These are phyloP conservation scores for Dactylorhiza incarnata DNA, from an alignment of 106 monocot species.

Conservation along the genomic window DNA sequence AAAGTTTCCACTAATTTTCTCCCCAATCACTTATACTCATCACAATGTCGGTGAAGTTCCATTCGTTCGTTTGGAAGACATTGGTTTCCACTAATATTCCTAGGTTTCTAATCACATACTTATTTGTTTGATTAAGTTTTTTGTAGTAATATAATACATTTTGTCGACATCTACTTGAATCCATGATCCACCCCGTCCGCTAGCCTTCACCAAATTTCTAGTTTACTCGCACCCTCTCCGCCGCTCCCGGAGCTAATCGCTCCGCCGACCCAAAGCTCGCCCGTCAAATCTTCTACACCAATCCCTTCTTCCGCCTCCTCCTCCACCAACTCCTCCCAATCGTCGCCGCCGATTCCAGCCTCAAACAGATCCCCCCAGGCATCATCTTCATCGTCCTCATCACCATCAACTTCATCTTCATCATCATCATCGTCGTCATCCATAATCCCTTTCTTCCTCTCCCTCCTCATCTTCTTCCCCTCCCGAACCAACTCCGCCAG, in stretches of 20 bases:
- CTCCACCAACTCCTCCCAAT: constrained; percentile 59
- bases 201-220: constrained; percentile 14
- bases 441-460: constrained; percentile 32
- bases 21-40: too few species aligned
- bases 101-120: too few species aligned
- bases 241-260: neutral
- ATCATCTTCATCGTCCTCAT: constrained; percentile 27
- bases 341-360: constrained; percentile 62
- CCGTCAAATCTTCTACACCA: constrained; percentile 14
- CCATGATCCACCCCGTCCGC: too few species aligned
- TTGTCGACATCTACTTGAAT: too few species aligned
- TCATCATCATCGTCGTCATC: constrained; percentile 21
- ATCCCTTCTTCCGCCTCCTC: constrained; percentile 4
- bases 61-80: too few species aligned
- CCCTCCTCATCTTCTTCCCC: constrained; percentile 71
- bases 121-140: too few species aligned
- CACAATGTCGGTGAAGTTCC: too few species aligned
- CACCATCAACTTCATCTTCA: constrained; percentile 23
- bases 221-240: neutral
- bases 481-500: constrained; percentile 59
- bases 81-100: too few species aligned
- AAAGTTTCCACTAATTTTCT: too few species aligned
- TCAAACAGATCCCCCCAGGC: constrained; percentile 58
- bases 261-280: constrained; percentile 58
- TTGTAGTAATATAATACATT: too few species aligned